Conservation (phyloP, 2,329 filamentous ascomycete species). For the Colletotrichum cordylinicola region DNA sequence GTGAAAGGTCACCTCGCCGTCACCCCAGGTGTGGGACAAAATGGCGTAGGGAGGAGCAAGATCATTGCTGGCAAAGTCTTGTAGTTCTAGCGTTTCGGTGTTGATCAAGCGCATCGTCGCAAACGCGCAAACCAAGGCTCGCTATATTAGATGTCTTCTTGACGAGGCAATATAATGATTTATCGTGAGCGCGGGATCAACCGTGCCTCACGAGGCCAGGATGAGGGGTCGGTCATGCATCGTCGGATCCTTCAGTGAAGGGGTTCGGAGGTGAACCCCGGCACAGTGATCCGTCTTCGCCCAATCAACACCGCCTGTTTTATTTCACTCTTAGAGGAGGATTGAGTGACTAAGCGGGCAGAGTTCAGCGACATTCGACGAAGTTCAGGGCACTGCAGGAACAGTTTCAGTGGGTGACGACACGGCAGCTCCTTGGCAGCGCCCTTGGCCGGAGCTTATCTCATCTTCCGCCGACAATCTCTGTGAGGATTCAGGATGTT, state of each 20-base stretch:
- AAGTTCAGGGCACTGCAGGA: neutral
- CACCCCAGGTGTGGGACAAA: slow-evolving; percentile 17
- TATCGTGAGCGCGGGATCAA: neutral
- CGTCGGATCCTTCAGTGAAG: neutral
- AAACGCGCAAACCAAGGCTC: neutral
- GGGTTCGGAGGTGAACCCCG: neutral
- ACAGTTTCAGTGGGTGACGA: neutral
- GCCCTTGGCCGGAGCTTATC: neutral
- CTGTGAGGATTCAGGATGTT: neutral
- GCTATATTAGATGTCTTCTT: neutral
- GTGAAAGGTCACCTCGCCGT: slow-evolving; percentile 4
- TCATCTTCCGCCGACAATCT: neutral
- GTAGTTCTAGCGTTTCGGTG: neutral
- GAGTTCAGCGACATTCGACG: neutral
- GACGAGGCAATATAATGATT: neutral
- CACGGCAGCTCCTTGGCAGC: neutral
- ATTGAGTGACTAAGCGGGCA: neutral
- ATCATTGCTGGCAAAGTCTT: neutral
- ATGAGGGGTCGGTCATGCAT: neutral
- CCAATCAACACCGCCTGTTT: neutral
- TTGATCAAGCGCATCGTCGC: slow-evolving; percentile 6
- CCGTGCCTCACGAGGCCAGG: neutral
- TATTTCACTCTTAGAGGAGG: rapidly evolving
- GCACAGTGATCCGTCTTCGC: neutral
- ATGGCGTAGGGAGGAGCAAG: slow-evolving; percentile 8